A percentile compares a stretch with the other conserved stretches of the same genome.
phyloP scores from a whole-genome alignment of 2,329 filamentous ascomycete species.

The Colletotrichum salicis region DNA sequence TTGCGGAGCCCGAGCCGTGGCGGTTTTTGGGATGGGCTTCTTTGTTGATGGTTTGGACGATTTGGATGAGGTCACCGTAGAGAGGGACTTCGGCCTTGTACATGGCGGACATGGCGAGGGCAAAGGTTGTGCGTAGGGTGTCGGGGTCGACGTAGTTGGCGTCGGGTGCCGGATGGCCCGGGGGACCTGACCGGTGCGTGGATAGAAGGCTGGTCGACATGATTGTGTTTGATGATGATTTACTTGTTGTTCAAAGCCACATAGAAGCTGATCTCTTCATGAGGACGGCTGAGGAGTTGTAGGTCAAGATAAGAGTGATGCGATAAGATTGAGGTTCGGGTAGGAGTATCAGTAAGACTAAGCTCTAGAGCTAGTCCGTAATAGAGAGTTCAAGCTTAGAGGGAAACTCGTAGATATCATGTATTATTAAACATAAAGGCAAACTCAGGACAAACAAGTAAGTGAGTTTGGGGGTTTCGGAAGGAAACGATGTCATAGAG shows the following conservation, averaged over 20 bases:
- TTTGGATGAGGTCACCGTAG: conserved; percentile 45
- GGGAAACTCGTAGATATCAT: neutral
- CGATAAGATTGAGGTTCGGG: neutral
- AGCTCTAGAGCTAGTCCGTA: neutral
- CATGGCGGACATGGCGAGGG: conserved; percentile 47
- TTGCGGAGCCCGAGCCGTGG: neutral
- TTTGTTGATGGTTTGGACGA: conserved; percentile 44
- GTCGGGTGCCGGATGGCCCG: neutral
- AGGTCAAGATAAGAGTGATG: neutral
- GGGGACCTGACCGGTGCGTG: neutral
- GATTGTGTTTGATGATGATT: neutral
- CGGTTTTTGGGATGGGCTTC: conserved; percentile 3
- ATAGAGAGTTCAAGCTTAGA: neutral
- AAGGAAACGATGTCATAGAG: neutral
- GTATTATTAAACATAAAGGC: neutral
- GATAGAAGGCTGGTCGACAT: conserved; percentile 15
- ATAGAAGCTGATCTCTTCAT: neutral
- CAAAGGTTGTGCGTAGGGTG: conserved; percentile 42
- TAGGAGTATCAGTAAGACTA: neutral
- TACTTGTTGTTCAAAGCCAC: neutral
- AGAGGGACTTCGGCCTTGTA: conserved; percentile 48
- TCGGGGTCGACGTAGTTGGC: conserved; percentile 30
- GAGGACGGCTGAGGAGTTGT: neutral
- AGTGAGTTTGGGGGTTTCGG: neutral
- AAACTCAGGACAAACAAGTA: neutral